Base-by-base conservation (phyloP, 371 early-diverging fungal species). In the Lichtheimia ornata region DNA sequence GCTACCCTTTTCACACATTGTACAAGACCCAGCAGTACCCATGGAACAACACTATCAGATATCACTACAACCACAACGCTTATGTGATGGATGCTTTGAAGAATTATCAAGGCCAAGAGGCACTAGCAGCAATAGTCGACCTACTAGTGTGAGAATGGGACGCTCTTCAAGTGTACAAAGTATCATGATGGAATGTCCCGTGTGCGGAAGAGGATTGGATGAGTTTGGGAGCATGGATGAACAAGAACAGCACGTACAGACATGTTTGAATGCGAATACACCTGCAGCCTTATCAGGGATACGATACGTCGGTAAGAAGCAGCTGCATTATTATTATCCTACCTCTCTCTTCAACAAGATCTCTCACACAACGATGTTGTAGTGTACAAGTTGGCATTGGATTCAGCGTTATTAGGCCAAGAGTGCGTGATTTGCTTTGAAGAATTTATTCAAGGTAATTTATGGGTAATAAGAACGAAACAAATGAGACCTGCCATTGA, bases 371-470 rank as follows among this genome's bases (percentile, higher is more conserved):
- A 28, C 7, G 28, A 28, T 35, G 7, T 30, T 12, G 7, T 28
- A 66, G 82, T 82, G 9, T 79, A 85, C 58, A 79, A 76, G 49
- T 68, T 88, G 17, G 71, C 72, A 4, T 70, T 71, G 20, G 74
- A 86, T 59, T 83, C 84, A 17, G 79, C 83, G 14, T 53, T 84
- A 57, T 62, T 87, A 42, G 88, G 84, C 44, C 83, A 81, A 64
- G 94, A 93, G 64, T 93, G 94, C 58, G 78, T 89, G 2, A 93
- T 93, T 57, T 93, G 94, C 73, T 86, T 93, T 67, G 91, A 92
- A 50, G 92, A 92, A 61, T 91, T 89, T 78, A 77, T 72, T 58
- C 60, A 74, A 63, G 85, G 87, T 84, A 58, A 63, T 45, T 5
- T 13, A 66, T 50, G 55, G 30, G 45, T 30, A 9, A 40, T 18